Evolutionary conservation across 495 filamentous ascomycete genomes (phyloP).

Genomic region (Amorphotheca resinae): DNA sequence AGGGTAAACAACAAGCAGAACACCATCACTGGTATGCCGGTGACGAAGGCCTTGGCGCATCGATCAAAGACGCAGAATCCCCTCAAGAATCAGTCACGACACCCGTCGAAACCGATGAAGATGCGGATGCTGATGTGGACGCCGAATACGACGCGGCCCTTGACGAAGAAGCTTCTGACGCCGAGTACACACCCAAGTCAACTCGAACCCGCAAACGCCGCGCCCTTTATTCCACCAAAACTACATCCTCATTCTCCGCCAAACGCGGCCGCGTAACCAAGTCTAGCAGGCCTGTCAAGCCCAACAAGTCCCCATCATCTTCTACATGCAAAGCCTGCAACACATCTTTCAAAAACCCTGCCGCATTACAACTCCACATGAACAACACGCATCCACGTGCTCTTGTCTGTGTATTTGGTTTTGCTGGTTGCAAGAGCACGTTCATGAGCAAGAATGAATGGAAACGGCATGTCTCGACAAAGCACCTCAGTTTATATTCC

Average conservation of each 20-base stretch:
- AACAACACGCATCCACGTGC: constrained; percentile 40
- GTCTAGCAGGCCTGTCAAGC: background rate
- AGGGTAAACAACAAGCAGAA: background rate
- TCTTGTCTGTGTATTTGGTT: constrained; percentile 69
- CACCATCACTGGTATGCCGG: background rate
- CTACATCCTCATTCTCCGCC: background rate
- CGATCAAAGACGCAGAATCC: constrained; percentile 8
- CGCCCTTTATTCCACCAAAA: background rate
- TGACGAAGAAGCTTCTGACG: constrained; percentile 2
- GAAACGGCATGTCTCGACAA: constrained; percentile 76
- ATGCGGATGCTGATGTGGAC: constrained; percentile 9
- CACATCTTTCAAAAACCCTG: constrained; percentile 26
- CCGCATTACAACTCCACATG: constrained; percentile 33
- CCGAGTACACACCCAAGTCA: constrained; percentile 13
- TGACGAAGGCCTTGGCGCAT: constrained; percentile 11
- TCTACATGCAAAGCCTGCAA: constrained; percentile 4
- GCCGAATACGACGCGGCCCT: constrained; percentile 3
- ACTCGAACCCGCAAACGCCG: constrained; percentile 8
- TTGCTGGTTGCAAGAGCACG: constrained; percentile 61
- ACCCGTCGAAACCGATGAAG: background rate
- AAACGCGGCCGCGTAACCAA: constrained; percentile 5
- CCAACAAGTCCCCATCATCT: background rate
- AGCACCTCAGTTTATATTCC: constrained; percentile 68
- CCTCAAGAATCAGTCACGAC: background rate
- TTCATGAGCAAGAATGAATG: constrained; percentile 88